Evolutionary conservation across 2,329 filamentous ascomycete genomes (phyloP).

Genomic region (Colletotrichum sublineola): DNA sequence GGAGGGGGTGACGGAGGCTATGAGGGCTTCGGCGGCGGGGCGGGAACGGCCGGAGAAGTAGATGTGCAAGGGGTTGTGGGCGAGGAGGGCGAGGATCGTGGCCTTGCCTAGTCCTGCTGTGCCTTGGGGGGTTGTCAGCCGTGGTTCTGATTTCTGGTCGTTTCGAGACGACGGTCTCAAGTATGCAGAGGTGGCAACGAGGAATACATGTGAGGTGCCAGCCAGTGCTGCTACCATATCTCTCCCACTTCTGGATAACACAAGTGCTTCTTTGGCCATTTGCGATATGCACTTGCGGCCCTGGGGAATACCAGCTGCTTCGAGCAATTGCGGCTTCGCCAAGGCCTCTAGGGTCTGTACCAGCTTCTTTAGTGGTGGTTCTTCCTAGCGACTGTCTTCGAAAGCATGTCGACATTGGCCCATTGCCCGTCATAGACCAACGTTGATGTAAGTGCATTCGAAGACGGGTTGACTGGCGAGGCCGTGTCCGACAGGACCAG

Average conservation of each 20-base stretch:
- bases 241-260: background rate
- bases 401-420: background rate
- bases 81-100: constrained; percentile 27
- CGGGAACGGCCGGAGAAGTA: constrained; percentile 66
- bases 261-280: background rate
- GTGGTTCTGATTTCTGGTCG: background rate
- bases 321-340: background rate
- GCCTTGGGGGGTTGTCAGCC: constrained; percentile 14
- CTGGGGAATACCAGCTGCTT: background rate
- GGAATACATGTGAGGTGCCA: background rate
- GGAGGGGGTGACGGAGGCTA: constrained; percentile 48
- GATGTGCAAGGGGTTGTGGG: constrained; percentile 64
- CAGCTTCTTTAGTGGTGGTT: background rate
- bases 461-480: background rate
- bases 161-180: background rate
- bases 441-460: background rate
- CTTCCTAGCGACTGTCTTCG: background rate
- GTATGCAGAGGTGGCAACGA: background rate
- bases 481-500: background rate
- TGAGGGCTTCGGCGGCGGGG: constrained; percentile 59
- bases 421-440: background rate
- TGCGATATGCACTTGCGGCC: background rate
- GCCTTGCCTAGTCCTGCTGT: constrained; percentile 40
- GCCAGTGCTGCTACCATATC: background rate
- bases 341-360: background rate